phyloP scores from a whole-genome alignment of 495 filamentous ascomycete genomes.

The Acidiella bohemica region DNA sequence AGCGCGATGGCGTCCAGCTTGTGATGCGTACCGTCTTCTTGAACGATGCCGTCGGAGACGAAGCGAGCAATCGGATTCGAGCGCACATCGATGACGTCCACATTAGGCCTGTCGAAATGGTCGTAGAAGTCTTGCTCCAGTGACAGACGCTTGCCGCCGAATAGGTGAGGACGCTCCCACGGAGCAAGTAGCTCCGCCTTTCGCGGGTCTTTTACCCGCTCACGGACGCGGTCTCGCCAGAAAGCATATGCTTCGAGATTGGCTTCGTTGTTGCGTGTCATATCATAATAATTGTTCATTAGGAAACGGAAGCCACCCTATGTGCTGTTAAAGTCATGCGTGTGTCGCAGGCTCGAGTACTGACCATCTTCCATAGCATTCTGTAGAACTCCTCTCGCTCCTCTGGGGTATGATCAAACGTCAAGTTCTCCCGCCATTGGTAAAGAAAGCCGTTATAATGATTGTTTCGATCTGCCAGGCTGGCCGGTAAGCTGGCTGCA shows the following conservation, averaged over 20 bases:
- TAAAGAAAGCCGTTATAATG: slow-evolving; percentile 38
- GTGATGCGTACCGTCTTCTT: slow-evolving; percentile 29
- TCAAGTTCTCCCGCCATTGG: slow-evolving; percentile 29
- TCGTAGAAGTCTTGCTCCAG: slow-evolving; percentile 43
- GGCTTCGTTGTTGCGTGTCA: slow-evolving; percentile 34
- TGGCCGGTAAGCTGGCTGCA: slow-evolving; percentile 24
- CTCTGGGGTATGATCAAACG: slow-evolving; percentile 36
- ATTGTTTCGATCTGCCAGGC: slow-evolving; percentile 26
- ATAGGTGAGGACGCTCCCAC: slow-evolving; percentile 33
- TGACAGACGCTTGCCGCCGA: slow-evolving; percentile 37
- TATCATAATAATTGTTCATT: slow-evolving; percentile 33
- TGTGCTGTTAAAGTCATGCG: slow-evolving; percentile 2
- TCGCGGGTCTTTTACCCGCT: slow-evolving; percentile 35
- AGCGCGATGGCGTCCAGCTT: slow-evolving; percentile 42
- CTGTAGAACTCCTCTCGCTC: slow-evolving; percentile 38
- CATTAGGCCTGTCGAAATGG: slow-evolving; percentile 34
- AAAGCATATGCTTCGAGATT: slow-evolving; percentile 36
- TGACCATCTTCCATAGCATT: slow-evolving; percentile 27
- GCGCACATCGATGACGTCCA: slow-evolving; percentile 37
- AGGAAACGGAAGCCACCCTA: slow-evolving; percentile 5
- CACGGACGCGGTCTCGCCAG: slow-evolving; percentile 32
- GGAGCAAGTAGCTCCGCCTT: slow-evolving; percentile 39
- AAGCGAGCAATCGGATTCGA: slow-evolving; percentile 32
- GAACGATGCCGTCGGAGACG: slow-evolving; percentile 32
- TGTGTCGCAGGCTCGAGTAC: neutral